These are phyloP conservation scores for Medicago arabica DNA, from an alignment of 306 rosid genomes.

Conservation along the genomic window DNA sequence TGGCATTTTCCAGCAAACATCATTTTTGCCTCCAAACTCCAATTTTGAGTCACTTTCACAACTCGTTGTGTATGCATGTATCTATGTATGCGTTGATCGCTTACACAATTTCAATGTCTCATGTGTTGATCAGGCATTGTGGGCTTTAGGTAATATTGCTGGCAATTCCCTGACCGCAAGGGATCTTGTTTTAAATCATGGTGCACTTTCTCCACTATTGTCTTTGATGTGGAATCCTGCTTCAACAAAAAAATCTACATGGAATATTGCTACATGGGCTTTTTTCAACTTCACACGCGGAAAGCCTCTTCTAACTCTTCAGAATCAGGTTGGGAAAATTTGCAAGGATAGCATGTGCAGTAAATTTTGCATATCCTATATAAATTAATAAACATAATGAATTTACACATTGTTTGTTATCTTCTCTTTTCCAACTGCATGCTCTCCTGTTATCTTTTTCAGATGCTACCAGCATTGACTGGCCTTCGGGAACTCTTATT, in stretches of 20 bases:
- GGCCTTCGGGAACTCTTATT: neutral
- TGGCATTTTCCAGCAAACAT: too few relatives aligned
- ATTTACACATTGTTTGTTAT: neutral
- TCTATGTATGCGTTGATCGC: neutral
- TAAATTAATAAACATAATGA: neutral
- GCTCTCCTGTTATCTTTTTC: neutral
- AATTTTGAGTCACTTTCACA: too few relatives aligned
- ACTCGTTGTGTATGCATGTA: neutral
- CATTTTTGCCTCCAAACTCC: too few relatives aligned
- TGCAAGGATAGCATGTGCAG: neutral
- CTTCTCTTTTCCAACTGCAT: neutral
- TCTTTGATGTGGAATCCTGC: neutral
- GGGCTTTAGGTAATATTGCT: constrained; percentile 12
- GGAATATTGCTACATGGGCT: neutral
- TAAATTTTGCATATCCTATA: neutral
- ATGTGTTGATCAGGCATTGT: neutral
- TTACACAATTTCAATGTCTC: neutral
- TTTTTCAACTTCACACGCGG: neutral
- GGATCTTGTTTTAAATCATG: neutral
- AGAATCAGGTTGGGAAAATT: neutral
- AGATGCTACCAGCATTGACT: neutral
- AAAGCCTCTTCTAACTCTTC: neutral
- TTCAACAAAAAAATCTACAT: neutral
- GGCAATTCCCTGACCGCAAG: neutral
- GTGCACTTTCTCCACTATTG: neutral